Evolutionary conservation across 257 asterid genomes (phyloP).

Genomic region (Solanum chmielewskii): DNA sequence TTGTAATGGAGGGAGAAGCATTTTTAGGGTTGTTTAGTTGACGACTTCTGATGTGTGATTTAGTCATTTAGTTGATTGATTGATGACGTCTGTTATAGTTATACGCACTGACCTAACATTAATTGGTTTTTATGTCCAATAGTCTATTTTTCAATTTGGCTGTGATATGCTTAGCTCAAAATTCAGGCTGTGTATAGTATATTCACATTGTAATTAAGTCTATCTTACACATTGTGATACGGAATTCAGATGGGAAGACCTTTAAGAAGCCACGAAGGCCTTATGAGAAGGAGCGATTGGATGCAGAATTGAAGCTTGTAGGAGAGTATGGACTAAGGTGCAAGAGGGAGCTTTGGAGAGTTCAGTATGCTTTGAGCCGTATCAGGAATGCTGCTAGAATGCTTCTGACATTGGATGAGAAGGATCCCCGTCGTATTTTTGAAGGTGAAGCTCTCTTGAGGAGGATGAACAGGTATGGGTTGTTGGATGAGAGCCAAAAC

Average conservation of each 20-base stretch:
- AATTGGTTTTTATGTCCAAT: neutral
- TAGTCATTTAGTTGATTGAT: neutral
- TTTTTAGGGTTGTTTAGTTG: neutral
- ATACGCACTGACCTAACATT: neutral
- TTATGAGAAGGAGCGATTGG: conserved; percentile 8
- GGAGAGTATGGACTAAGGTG: neutral
- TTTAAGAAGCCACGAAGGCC: conserved; percentile 6
- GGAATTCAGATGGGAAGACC: neutral
- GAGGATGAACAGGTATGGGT: conserved; percentile 1
- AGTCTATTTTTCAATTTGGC: neutral
- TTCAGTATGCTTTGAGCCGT: conserved; percentile 6
- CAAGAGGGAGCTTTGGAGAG: neutral
- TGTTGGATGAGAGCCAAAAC: neutral
- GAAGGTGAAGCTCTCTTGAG: conserved; percentile 8
- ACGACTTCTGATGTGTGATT: neutral
- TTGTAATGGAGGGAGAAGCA: neutral
- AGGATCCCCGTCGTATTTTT: neutral
- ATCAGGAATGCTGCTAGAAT: conserved; percentile 3
- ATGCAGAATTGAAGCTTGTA: neutral
- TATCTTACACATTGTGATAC: neutral
- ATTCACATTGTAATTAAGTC: neutral
- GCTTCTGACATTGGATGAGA: conserved; percentile 1
- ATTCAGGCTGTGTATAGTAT: neutral
- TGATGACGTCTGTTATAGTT: neutral
- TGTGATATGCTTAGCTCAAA: neutral